Percentiles rank a stretch among this genome's conserved stretches.
Evolutionary conservation across 2,329 filamentous ascomycete genomes (phyloP).

Genomic region (Trichoderma sp.): DNA sequence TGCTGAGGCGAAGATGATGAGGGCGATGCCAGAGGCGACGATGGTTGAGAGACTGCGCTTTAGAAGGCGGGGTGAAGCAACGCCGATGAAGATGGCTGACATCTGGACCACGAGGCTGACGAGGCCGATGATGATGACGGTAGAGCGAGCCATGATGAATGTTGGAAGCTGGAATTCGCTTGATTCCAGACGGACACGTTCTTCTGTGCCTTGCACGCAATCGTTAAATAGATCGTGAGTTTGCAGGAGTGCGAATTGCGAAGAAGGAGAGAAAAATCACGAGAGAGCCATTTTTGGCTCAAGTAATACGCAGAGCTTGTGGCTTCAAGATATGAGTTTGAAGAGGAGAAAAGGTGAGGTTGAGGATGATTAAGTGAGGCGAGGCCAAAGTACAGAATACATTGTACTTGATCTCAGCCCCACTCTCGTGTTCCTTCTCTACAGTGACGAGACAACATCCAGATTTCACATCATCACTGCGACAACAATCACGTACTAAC

Average conservation of each 20-base stretch:
- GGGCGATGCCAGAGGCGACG: conserved; percentile 23
- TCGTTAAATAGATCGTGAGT: background rate
- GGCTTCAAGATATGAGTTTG: background rate
- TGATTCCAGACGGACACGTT: background rate
- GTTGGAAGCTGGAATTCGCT: background rate
- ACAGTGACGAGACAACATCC: background rate
- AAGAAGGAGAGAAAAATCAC: background rate
- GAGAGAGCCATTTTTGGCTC: background rate
- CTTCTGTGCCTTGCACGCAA: background rate
- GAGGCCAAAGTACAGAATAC: background rate
- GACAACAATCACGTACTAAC: background rate
- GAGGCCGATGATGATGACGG: background rate
- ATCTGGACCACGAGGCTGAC: background rate
- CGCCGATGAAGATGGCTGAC: background rate
- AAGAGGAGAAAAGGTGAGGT: background rate
- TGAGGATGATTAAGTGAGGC: background rate
- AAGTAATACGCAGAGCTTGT: background rate
- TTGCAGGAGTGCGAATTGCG: background rate
- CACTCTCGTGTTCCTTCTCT: background rate
- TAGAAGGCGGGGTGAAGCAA: background rate
- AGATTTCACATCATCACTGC: background rate
- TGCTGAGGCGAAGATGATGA: conserved; percentile 33
- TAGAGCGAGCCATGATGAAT: background rate
- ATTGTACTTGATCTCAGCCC: background rate
- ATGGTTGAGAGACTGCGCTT: conserved; percentile 18